Evolutionary conservation across 768 basidiomycete genomes (phyloP).

Genomic region (Cubamyces lactineus): DNA sequence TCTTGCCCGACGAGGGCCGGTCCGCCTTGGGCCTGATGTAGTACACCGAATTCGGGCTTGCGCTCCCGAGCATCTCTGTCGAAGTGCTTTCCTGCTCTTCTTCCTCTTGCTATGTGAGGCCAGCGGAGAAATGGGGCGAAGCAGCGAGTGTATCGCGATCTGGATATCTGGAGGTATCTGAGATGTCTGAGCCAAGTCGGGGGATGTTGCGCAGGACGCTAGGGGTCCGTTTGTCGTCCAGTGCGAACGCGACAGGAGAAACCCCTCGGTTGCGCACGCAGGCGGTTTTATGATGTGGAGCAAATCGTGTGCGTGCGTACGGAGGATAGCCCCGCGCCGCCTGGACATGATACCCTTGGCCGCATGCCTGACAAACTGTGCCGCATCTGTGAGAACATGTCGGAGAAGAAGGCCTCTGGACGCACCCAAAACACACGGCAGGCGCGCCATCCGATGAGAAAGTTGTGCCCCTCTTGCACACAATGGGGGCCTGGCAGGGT

Average conservation of each 20-base stretch:
- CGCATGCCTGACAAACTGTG: constrained; percentile 12
- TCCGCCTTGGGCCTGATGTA: constrained; percentile 15
- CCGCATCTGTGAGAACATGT: constrained; percentile 15
- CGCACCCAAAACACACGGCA: constrained; percentile 14
- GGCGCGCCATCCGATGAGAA: constrained; percentile 5
- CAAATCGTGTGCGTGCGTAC: constrained; percentile 5
- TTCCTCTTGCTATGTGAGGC: no score
- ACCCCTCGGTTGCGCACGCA: neutral
- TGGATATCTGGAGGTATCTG: neutral
- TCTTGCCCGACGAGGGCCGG: neutral
- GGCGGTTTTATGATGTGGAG: constrained; percentile 11
- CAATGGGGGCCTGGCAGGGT: neutral
- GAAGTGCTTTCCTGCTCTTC: no score
- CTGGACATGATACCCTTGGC: neutral
- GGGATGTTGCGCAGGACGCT: neutral
- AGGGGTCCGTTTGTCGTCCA: neutral
- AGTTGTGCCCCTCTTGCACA: neutral
- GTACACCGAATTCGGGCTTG: constrained; percentile 15
- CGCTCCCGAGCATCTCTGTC: neutral
- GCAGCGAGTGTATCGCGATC: neutral
- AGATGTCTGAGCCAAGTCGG: neutral
- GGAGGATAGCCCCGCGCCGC: constrained; percentile 6
- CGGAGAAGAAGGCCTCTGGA: constrained; percentile 7
- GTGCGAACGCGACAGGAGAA: constrained; percentile 1
- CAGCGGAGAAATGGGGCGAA: no score